Base-by-base conservation (phyloP, 2,329 filamentous ascomycete species). In the Diplodia intermedia region DNA sequence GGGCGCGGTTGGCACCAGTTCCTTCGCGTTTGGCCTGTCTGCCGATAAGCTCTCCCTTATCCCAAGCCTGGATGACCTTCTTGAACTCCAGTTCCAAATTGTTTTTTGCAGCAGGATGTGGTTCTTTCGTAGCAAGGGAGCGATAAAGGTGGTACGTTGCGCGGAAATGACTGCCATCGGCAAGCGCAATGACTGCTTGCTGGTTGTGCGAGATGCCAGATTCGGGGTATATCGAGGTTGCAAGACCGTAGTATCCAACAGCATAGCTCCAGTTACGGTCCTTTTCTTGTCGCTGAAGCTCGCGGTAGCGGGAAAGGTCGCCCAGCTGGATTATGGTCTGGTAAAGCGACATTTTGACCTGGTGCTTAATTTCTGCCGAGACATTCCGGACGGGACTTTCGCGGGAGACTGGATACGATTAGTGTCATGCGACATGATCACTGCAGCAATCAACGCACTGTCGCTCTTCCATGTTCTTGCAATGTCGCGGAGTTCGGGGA, bases 101-200 rank as follows among this genome's bases (percentile, higher is more conserved):
- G 20, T 84, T 82, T 68, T 86, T 84, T 3, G 93, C 93, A 55
- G 90, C 86, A 0, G 90, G 90, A 75, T 95, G 90, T 4, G 93
- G 92, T 50, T 89, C 84, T 65, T 89, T 85, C 38, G 92, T 89
- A 9, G 89, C 89, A 72, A 95, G 85, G 18, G 94, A 90, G 70
- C 94, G 90, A 76, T 97, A 95, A 50, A 98, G 88, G 78, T 97
- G 89, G 79, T 97, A 98, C 36, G 96, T 90, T 11, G 93, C 90
- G 70, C 93, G 88, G 62, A 98, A 86, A 76, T 96, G 91, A 72
- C 94, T 90, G 68, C 86, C 87, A 73, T 94, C 88, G 65, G 91
- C 89, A 57, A 92, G 86, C 69, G 91, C 90, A 69, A 98, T 90
- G 43, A 98, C 91, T 43, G 92, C 94, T 77, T 95, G 88, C 78